A percentile compares a stretch with the other conserved stretches of the same genome.
Evolutionary conservation across 2,329 filamentous ascomycete genomes (phyloP).

Genomic region (Paecilomyces niveus): DNA sequence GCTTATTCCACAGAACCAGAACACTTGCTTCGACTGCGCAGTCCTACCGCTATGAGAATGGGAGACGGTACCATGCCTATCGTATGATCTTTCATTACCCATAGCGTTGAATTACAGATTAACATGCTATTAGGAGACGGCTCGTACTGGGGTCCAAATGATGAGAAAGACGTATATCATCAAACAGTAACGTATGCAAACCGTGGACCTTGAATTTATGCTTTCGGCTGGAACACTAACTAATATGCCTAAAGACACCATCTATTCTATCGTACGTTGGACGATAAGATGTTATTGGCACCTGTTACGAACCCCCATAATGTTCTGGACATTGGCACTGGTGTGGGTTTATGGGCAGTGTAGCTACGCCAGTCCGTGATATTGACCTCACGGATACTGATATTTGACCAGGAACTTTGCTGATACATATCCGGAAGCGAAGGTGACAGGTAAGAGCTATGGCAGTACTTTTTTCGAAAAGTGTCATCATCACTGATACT

Average conservation of each 20-base stretch:
- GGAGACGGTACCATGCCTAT: conserved; percentile 23
- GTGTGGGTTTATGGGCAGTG: conserved; percentile 26
- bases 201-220: neutral
- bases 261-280: conserved; percentile 17
- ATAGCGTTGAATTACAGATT: neutral
- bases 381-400: neutral
- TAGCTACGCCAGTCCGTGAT: conserved; percentile 2
- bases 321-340: conserved; percentile 26
- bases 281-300: conserved; percentile 18
- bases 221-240: neutral
- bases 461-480: neutral
- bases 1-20: conserved; percentile 1
- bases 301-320: conserved; percentile 20
- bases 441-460: conserved; percentile 18
- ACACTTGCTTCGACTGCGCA: conserved; percentile 19
- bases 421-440: conserved; percentile 21
- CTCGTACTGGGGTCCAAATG: conserved; percentile 20
- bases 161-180: conserved; percentile 15
- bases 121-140: conserved; percentile 13
- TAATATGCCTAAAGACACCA: conserved; percentile 12
- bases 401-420: conserved; percentile 16
- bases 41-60: conserved; percentile 25
- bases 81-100: neutral
- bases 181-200: conserved; percentile 15
- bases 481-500: neutral